Evolutionary conservation across 116 monocot genomes (phyloP), one percentile per base, ranked within the genome.

Genomic region (Iris pallida): DNA sequence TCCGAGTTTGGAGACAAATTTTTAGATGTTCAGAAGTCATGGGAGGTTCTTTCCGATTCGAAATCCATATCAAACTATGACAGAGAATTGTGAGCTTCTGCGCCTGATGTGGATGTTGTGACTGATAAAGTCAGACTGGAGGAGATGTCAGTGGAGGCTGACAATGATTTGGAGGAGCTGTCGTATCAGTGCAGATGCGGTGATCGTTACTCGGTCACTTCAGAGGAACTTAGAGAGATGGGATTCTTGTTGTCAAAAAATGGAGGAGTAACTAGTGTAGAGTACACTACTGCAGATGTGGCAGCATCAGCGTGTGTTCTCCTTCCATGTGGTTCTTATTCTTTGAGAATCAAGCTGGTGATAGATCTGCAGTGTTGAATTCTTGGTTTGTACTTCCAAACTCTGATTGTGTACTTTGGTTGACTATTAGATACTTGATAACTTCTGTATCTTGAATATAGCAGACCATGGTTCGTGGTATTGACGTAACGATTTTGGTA

Each of bases 31-130:
- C 94, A 80, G 13, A 80, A 85, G 70, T 88, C 94, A 70, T 95
- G 94, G 94, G 80, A 90, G 48, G 76, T 90, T 65, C 90, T 95
- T 16, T 55, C 82, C 4, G 79, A 90, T 79, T 43, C 80, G 55
- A 64, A 71, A 6, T 81, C 81, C 19, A 79, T 76, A 80, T 71
- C 79, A 64, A 60, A 76, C 10, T 95, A 90, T 47, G 94, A 95
- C 59, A 66, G 57, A 18, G 65, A 83, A 45, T 51, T 95, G 72
- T 69, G 19, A 63, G 75, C 75, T 15, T 71, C 63, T 1, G 71
- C 82, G 44, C 65, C 72, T 48, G 78, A 81, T 63, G 2, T 74
- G 12, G 74, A 75, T 16, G 75, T 80, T 12, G 55, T 71, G 42
- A 77, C 83, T 2, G 30, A 66, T 71, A 81, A 88, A 79, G 73